phyloP scores from a whole-genome alignment of 1,284 basidiomycete genomes.

The Mrakiaceae sp. region DNA sequence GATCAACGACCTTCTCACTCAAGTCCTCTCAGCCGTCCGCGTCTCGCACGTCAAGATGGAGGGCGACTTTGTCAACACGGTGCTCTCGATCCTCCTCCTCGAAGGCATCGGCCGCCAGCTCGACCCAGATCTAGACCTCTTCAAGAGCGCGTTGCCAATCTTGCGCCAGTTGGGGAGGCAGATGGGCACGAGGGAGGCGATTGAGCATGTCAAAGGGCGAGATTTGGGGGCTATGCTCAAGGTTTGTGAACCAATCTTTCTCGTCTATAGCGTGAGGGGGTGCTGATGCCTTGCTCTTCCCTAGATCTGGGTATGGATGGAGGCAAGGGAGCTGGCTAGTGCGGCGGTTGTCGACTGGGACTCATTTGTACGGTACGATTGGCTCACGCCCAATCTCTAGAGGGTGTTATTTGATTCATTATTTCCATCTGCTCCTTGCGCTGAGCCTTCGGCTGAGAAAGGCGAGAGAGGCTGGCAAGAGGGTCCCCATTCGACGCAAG shows the following conservation, averaged over 20 bases:
- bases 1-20: slow-evolving; percentile 82
- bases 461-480: too few species aligned
- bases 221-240: slow-evolving; percentile 75
- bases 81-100: slow-evolving; percentile 81
- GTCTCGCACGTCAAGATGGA: slow-evolving; percentile 98
- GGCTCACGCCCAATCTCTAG: slow-evolving; percentile 23
- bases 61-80: slow-evolving; percentile 96
- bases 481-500: too few species aligned
- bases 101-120: slow-evolving; percentile 94
- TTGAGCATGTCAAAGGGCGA: slow-evolving; percentile 50
- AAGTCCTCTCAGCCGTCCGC: slow-evolving; percentile 78
- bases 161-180: slow-evolving; percentile 75
- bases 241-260: slow-evolving; percentile 35
- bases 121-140: slow-evolving; percentile 84
- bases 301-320: slow-evolving; percentile 81
- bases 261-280: background rate
- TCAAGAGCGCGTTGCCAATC: slow-evolving; percentile 85
- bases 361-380: slow-evolving; percentile 30
- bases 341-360: slow-evolving; percentile 64
- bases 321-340: slow-evolving; percentile 74
- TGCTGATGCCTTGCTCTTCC: background rate
- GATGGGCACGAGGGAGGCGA: slow-evolving; percentile 67
- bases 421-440: background rate
- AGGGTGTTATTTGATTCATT: background rate
- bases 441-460: too few species aligned